These are phyloP conservation scores for Beta corolliflora DNA, from an alignment of 179 eudicot genomes.

Conservation along the genomic window DNA sequence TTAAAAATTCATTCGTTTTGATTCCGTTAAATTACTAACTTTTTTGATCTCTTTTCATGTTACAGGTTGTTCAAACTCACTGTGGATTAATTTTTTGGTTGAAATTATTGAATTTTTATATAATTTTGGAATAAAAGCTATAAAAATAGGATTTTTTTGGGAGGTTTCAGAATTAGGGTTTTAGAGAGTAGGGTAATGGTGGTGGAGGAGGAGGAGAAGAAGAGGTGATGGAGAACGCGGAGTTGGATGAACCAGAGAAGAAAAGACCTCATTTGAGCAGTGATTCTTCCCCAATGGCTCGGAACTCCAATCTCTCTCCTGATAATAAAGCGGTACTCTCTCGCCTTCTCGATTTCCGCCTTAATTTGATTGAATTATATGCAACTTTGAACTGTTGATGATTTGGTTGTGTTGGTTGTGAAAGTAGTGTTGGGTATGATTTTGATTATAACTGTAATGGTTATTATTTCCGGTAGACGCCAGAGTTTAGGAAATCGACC, in stretches of 20 bases:
- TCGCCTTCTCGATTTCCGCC: not conserved
- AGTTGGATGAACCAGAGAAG: slow-evolving; percentile 56
- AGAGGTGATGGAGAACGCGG: slow-evolving; percentile 55
- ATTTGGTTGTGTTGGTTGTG: not conserved
- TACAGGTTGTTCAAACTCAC: not conserved
- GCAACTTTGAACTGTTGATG: not conserved
- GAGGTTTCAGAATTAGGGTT: slow-evolving; percentile 25
- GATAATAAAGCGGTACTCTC: slow-evolving; percentile 52
- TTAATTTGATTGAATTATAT: not conserved
- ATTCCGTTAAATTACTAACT: not conserved
- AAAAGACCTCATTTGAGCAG: slow-evolving; percentile 57
- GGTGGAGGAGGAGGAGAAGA: slow-evolving; percentile 27
- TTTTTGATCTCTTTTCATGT: not conserved
- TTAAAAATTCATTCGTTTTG: too few species aligned
- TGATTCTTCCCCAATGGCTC: slow-evolving; percentile 56
- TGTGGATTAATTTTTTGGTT: not conserved
- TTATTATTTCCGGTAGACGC: not conserved
- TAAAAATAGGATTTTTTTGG: not conserved
- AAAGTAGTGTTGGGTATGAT: not conserved
- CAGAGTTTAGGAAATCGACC: not conserved
- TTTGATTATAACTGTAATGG: not conserved
- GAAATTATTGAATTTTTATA: not conserved
- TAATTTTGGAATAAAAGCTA: not conserved
- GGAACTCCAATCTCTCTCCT: slow-evolving; percentile 55
- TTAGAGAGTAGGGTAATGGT: slow-evolving; percentile 37